Base-by-base conservation (phyloP, 768 basidiomycete genomes). In the Hypholoma sublateritium region DNA sequence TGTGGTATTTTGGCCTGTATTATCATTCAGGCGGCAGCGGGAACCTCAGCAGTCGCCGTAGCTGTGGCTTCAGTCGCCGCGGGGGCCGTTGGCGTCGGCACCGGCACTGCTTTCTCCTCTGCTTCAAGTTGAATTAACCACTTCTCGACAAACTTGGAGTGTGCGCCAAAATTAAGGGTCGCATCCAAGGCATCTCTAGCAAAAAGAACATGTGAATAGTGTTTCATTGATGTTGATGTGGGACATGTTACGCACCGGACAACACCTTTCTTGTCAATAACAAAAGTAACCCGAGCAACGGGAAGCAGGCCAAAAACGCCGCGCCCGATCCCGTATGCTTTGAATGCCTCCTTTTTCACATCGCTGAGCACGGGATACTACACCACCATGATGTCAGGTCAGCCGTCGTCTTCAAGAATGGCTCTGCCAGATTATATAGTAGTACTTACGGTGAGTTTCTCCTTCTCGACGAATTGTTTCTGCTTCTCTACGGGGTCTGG, bases 311-410 rank as follows among this genome's bases (percentile, higher is more conserved):
- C 92, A 24, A 93, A 68, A 58, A 93, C 62, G 1, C 83, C 83
- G 62, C 81, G 87, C 7, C 82, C 83, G n/a, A 91, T 78, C 1
- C 77, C 72, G 64, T 89, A 94, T 3, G 80, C 77, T 63, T 85
- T 83, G 60, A 85, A 77, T 2, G 80, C 85, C 55, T 79, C 76
- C 36, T 86, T 86, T 8, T 85, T 77, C n/a, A 71, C 66, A 61
- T 95, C 93, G 61, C 88, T 91, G 62, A 95, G 71, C 17, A 94
- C 80, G 3, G 91, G 90, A 70, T 89, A 94, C 88, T 90, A 25
- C 8, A 46, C 16, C 22, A 32, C 5, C 6, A 32, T 32, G 5
- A 32, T n/a, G 9, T 32, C 9, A 5, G 9, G 6, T 32, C 28
- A 32, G 28, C 5, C 28, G 9, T 32, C 8, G 25, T 16, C 5